Evolutionary conservation across 2,329 filamentous ascomycete species (phyloP), one percentile per base, ranked within the genome.

Genomic region (Monilinia laxa): DNA sequence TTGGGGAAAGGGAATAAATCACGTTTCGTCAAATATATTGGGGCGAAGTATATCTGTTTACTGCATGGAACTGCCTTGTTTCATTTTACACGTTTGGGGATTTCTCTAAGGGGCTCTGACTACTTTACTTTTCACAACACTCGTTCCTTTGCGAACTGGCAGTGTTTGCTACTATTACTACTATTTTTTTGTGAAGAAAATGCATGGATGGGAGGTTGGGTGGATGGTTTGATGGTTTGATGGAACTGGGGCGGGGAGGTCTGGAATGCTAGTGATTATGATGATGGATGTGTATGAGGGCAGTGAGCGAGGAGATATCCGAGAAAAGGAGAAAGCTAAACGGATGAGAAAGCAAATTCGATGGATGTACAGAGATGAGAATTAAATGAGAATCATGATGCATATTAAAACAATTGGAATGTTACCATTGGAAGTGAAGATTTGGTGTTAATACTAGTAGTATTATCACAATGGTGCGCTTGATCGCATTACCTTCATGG

Each of bases 151-250:
- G 23, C 23, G 63, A 49, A 65, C 28, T 57, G 42, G 45, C 45
- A 47, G 63, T 65, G 63, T 65, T 65, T 65, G 63, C 54, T 65
- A 65, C 63, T 65, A 59, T 59, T 65, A 65, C 63, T 63, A 63
- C 49, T 28, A 38, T 23, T 28, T 28, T 55, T 58, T 65, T 64
- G 25, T 12, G 51, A n/a, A 23, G 38, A 25, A 47, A 28, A 23
- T 64, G 40, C 52, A 56, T 64, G 52, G 51, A 64, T 45, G 38
- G 45, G 62, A 28, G 28, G 28, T 28, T 28, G 31, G 31, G 31
- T 6, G 28, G 47, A 18, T 14, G 25, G 62, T 40, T 64, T 38
- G 51, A 35, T 56, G 62, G 25, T 45, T 47, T 42, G 62, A 56
- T 31, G 51, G 40, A 57, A 49, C n/a, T 47, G 7, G 45, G 2